Conservation (phyloP, 2,329 filamentous ascomycete genomes). For the Dactylonectria estremocensis region DNA sequence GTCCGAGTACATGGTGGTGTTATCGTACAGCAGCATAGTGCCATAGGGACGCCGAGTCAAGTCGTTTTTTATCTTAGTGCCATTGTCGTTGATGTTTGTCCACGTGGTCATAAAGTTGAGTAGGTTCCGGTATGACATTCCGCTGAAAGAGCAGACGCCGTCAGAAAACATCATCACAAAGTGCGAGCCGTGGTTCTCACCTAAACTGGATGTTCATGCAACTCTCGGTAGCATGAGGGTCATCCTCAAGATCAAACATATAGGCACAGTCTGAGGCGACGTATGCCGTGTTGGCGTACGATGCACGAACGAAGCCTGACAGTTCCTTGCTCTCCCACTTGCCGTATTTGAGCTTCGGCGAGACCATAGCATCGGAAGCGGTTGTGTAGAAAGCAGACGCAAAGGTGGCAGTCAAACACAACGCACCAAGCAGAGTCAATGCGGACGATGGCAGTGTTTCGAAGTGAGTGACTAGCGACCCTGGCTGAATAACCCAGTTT, state of each 20-base stretch:
- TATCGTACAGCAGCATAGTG: constrained; percentile 77
- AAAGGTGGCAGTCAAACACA: constrained; percentile 76
- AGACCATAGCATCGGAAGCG: constrained; percentile 81
- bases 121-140: constrained; percentile 81
- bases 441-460: constrained; percentile 76
- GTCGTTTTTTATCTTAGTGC: constrained; percentile 58
- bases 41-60: constrained; percentile 69
- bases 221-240: constrained; percentile 60
- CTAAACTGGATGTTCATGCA: constrained; percentile 78
- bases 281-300: constrained; percentile 75
- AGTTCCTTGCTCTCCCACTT: constrained; percentile 65
- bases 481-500: constrained; percentile 79
- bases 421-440: constrained; percentile 73
- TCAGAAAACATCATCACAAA: not conserved
- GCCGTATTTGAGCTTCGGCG: constrained; percentile 78
- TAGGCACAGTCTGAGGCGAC: constrained; percentile 71
- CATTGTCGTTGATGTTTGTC: constrained; percentile 62
- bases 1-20: constrained; percentile 77
- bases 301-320: constrained; percentile 69
- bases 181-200: too few relatives aligned
- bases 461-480: constrained; percentile 79
- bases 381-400: constrained; percentile 82
- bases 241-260: constrained; percentile 67
- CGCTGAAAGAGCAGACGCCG: constrained; percentile 52
- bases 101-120: constrained; percentile 73